Evolutionary conservation across 2,329 filamentous ascomycete species (phyloP), one percentile per base, ranked within the genome.

Genomic region (Macroventuria anomochaeta): DNA sequence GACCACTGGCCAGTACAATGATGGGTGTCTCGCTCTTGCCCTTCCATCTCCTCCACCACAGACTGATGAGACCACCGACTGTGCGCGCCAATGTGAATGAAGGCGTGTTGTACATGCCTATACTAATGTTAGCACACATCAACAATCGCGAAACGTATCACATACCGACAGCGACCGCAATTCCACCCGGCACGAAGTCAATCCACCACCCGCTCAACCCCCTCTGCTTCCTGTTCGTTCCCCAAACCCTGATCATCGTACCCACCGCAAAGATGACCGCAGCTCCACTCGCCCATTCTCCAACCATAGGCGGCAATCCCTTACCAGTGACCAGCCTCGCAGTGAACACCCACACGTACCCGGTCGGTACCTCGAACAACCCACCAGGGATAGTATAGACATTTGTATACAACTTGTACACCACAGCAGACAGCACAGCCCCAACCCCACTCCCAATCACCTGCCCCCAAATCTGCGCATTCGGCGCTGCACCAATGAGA

Each of bases 271-370:
- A 97, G 2, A 96, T 75, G 1, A 83, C 69, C 0, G 88, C 93
- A n/a, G 89, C 88, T 0, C 85, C 87, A 0, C 87, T 75, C 0
- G 93, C 90, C 79, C 89, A 96, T 67, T 93, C 86, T 68, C 85
- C 86, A 0, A 91, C 93, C 86, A 92, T 92, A 0, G 85, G 80
- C 0, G 95, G 95, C 34, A 99, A 73, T 0, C 95, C 95, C 61
- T 95, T 84, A 1, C 95, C 95, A 0, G 93, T 97, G 8, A 99
- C 93, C 2, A 99, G 81, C 13, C 95, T 83, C 1, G 95, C 93
- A 0, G 95, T 99, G 74, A 97, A 97, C 46, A 99, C 90, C 95
- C 95, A 99, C 5, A 99, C 93, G 71, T 93, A 97, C 0, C 88
- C 93, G 0, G 95, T 97, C 0, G 95, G 95, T 1, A 96, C 92